Evolutionary conservation across 176 grass and related monocot genomes (phyloP).

Genomic region (Otatea glauca): DNA sequence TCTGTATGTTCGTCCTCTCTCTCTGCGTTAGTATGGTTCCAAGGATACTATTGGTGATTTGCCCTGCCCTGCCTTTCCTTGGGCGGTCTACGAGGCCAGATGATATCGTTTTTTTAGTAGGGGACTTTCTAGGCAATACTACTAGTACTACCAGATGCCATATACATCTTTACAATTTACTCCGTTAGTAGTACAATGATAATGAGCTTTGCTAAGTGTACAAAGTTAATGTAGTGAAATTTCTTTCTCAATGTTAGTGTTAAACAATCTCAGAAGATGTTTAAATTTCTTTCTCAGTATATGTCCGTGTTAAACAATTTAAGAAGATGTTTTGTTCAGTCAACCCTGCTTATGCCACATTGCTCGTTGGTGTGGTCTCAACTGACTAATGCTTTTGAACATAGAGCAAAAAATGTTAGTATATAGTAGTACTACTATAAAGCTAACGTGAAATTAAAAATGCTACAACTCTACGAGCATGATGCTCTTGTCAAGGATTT

Average conservation of each 20-base stretch:
- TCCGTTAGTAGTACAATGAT: not conserved
- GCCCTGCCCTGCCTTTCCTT: not conserved
- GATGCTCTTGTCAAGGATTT: not conserved
- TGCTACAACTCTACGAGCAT: not conserved
- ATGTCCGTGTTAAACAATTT: not conserved
- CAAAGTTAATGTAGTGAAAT: not conserved
- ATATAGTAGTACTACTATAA: not conserved
- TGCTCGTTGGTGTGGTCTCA: not conserved
- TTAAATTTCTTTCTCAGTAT: not conserved
- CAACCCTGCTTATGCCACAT: not conserved
- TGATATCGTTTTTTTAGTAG: not conserved
- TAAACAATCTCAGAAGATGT: not conserved
- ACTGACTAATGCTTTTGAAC: not conserved
- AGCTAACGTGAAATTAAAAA: not conserved
- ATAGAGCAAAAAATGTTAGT: too few relatives aligned
- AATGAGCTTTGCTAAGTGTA: not conserved
- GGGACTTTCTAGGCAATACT: not conserved
- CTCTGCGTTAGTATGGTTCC: slow-evolving; percentile 25
- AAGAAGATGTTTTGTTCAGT: not conserved
- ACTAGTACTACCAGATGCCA: not conserved
- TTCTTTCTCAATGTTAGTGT: not conserved
- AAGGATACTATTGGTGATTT: slow-evolving; percentile 39
- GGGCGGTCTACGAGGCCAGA: not conserved
- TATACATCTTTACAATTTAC: not conserved
- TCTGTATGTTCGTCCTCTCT: not conserved